Conservation (phyloP, 2,329 filamentous ascomycete species). For the Neonectria ditissima region DNA sequence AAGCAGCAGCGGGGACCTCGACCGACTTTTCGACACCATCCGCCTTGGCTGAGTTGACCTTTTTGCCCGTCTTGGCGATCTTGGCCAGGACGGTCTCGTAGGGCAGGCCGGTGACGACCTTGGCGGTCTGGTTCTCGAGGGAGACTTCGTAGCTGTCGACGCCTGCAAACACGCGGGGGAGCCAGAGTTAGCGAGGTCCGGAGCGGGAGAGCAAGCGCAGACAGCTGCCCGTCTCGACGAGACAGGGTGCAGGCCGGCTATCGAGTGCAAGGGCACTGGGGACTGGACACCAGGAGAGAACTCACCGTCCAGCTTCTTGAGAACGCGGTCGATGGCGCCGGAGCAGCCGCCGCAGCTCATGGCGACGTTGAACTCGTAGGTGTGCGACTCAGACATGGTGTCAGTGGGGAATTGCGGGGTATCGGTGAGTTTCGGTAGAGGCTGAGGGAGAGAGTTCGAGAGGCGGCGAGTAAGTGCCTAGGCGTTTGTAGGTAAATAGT, state of each 20-base stretch:
- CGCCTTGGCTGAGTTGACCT: conserved; percentile 80
- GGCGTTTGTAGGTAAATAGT: neutral
- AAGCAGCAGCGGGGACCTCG: conserved; percentile 55
- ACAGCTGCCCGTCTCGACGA: neutral
- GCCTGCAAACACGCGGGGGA: conserved; percentile 63
- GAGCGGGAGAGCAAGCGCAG: neutral
- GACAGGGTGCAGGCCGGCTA: neutral
- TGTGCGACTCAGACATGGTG: conserved; percentile 81
- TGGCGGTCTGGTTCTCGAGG: conserved; percentile 86
- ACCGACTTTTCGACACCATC: conserved; percentile 72
- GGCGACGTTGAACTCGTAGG: conserved; percentile 93
- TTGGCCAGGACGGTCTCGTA: conserved; percentile 87
- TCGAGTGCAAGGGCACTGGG: too few species aligned
- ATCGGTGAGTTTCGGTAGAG: conserved; percentile 15
- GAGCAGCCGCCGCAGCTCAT: conserved; percentile 99
- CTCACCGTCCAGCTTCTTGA: conserved; percentile 91
- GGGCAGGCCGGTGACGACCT: conserved; percentile 76
- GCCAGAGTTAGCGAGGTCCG: conserved; percentile 2
- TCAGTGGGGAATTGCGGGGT: conserved; percentile 36
- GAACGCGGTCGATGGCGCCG: conserved; percentile 88
- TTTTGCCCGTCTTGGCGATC: conserved; percentile 96
- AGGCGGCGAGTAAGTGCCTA: conserved; percentile 8
- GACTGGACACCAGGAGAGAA: conserved; percentile 23
- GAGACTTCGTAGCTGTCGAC: conserved; percentile 89
- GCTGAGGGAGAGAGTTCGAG: conserved; percentile 8